Conservation (phyloP, 73 alveolate genomes). For the Paramecium octaurelia region DNA sequence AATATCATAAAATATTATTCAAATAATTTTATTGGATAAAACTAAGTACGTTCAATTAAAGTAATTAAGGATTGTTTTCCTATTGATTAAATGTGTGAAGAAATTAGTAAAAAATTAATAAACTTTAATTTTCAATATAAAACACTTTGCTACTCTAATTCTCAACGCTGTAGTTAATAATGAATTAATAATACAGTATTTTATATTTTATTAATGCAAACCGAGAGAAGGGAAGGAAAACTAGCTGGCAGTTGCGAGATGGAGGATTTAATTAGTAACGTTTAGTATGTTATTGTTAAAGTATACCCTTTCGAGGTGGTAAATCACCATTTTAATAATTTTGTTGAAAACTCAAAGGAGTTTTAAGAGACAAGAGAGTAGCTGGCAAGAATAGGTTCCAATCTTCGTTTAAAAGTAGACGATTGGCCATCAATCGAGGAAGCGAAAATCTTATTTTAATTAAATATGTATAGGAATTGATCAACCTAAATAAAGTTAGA, state of each 20-base stretch:
- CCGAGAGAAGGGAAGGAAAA: background rate
- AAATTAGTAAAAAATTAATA: background rate
- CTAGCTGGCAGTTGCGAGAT: constrained; percentile 39
- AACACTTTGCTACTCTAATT: background rate
- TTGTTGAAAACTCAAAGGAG: background rate
- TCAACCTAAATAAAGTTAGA: background rate
- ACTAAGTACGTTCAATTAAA: background rate
- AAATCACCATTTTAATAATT: background rate
- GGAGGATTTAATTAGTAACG: constrained; percentile 38
- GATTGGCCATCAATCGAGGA: constrained; percentile 36
- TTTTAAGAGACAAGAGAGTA: background rate
- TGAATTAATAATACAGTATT: constrained; percentile 13
- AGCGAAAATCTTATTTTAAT: background rate
- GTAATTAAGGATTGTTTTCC: background rate
- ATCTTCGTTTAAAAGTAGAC: constrained; percentile 20
- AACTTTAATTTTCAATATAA: background rate
- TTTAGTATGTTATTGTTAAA: background rate
- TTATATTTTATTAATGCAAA: background rate
- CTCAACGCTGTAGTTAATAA: background rate
- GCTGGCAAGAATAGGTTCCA: background rate
- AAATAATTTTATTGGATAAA: background rate
- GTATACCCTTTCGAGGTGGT: constrained; percentile 23
- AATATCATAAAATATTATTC: background rate
- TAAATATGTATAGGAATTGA: background rate
- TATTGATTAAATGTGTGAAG: background rate